Evolutionary conservation across 768 basidiomycete genomes (phyloP).

Genomic region (Phallus indusiatus): DNA sequence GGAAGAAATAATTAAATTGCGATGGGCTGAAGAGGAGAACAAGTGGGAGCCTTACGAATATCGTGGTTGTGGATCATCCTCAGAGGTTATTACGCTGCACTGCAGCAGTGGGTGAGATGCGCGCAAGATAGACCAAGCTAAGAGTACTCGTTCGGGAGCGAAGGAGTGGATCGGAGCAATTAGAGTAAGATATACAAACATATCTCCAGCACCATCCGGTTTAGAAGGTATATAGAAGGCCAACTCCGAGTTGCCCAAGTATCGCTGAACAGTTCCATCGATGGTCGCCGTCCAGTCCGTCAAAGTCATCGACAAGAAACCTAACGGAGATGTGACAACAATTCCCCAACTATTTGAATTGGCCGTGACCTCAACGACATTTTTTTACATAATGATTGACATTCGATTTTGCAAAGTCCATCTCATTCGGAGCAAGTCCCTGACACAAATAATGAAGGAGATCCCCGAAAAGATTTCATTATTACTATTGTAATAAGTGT

Average conservation of each 20-base stretch:
- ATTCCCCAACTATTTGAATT: no score
- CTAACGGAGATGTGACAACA: background rate
- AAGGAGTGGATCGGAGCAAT: background rate
- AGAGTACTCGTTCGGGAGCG: background rate
- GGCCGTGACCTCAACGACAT: no score
- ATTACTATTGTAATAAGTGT: no score
- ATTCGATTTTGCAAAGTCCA: no score
- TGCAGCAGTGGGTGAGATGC: background rate
- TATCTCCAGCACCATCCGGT: background rate
- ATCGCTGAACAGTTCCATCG: background rate
- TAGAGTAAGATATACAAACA: constrained; percentile 1
- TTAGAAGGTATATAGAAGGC: background rate
- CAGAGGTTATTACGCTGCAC: background rate
- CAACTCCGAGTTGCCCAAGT: background rate
- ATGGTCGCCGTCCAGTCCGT: background rate
- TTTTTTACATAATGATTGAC: no score
- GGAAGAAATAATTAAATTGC: background rate
- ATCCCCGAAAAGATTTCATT: no score
- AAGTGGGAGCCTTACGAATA: background rate
- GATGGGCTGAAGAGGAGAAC: background rate
- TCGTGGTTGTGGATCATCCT: background rate
- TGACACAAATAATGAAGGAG: no score
- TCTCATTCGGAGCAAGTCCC: no score
- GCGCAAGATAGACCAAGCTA: constrained; percentile 1
- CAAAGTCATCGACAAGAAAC: background rate